Conservation (phyloP, 2,329 filamentous ascomycete genomes). For the Daldinia sp. region DNA sequence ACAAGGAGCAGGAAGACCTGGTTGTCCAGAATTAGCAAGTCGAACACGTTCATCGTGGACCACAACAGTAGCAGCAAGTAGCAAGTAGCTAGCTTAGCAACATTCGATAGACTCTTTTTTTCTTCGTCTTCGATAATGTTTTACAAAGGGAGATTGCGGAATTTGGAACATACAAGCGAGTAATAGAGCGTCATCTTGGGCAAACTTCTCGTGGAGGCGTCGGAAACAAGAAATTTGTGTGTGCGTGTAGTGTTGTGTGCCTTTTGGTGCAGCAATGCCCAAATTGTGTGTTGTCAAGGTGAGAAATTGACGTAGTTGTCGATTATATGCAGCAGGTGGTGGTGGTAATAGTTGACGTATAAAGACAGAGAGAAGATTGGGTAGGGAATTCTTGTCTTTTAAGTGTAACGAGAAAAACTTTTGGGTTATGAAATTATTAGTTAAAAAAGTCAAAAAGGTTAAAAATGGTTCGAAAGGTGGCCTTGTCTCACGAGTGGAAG, state of each 20-base stretch:
- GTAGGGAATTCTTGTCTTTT: constrained; percentile 18
- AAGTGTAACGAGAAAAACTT: constrained; percentile 15
- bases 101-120: not conserved
- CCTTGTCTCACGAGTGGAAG: constrained; percentile 42
- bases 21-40: constrained; percentile 45
- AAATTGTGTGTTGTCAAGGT: constrained; percentile 38
- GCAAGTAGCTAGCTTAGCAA: not conserved
- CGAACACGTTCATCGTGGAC: constrained; percentile 16
- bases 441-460: not conserved
- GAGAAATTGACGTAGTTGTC: constrained; percentile 26
- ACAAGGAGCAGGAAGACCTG: constrained; percentile 88
- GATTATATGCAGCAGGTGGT: constrained; percentile 23
- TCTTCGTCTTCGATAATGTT: not conserved
- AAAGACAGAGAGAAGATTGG: constrained; percentile 7
- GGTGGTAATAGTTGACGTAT: constrained; percentile 27
- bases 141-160: constrained; percentile 1
- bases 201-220: constrained; percentile 19
- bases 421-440: not conserved
- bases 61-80: not conserved
- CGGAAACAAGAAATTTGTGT: constrained; percentile 19
- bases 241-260: constrained; percentile 4
- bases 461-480: constrained; percentile 43
- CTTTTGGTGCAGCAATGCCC: constrained; percentile 29
- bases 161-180: constrained; percentile 58
- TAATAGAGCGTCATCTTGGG: constrained; percentile 64